A percentile compares a stretch with the other conserved stretches of the same genome.
These are phyloP conservation scores for Metrosideros polymorpha DNA, from an alignment of 441 rosid species.

Conservation along the genomic window DNA sequence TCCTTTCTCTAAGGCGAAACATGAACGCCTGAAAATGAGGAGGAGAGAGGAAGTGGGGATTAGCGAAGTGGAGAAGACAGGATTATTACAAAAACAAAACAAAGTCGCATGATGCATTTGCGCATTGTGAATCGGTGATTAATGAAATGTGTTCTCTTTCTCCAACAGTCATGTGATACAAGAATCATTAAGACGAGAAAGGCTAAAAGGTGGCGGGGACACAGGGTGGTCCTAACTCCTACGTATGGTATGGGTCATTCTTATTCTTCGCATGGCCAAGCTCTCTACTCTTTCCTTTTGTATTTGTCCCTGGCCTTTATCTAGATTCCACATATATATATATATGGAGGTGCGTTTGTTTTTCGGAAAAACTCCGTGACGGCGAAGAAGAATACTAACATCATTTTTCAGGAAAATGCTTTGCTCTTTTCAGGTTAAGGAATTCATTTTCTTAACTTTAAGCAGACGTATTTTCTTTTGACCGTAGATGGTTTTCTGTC, in stretches of 20 bases:
- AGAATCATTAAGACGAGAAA: background rate
- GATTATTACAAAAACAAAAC: background rate
- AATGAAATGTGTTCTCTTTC: background rate
- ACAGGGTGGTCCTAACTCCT: background rate
- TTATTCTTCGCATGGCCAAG: background rate
- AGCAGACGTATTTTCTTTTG: accelerated
- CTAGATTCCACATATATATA: too few species aligned
- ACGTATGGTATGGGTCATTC: background rate
- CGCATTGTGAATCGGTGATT: background rate
- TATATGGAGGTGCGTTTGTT: too few species aligned
- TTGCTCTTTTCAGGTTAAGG: background rate
- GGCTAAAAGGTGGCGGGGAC: background rate
- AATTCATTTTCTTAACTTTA: background rate
- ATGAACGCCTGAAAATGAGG: too few species aligned
- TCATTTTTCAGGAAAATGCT: background rate
- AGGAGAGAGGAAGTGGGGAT: too few species aligned
- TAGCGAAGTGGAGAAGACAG: background rate
- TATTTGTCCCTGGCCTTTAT: background rate
- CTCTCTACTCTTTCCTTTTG: background rate
- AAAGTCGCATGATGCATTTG: background rate
- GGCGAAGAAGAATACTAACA: too few species aligned
- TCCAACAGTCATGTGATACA: background rate
- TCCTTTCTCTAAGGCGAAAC: too few species aligned
- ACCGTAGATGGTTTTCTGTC: accelerated
- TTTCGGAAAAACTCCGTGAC: too few species aligned